A percentile compares a stretch with the other conserved stretches of the same genome.
These are phyloP conservation scores for Fragaria ananassa DNA, from an alignment of 306 rosid genomes.

Conservation along the genomic window DNA sequence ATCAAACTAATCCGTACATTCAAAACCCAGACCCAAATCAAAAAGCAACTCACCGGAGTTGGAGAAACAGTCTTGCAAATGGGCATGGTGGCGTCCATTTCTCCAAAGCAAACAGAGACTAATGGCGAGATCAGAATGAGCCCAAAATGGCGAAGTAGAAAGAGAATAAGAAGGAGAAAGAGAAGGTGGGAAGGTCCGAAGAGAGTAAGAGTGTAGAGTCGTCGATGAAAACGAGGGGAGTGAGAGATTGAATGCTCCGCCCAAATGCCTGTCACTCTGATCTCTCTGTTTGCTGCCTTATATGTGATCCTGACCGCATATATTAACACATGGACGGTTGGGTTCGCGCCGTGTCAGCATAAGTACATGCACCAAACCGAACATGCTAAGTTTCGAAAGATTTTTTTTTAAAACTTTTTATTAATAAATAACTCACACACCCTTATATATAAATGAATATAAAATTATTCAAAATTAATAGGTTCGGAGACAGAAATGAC, in stretches of 20 bases:
- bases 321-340: background rate
- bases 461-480: no score
- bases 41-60: constrained; percentile 41
- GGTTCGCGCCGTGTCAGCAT: background rate
- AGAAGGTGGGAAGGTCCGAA: constrained; percentile 4
- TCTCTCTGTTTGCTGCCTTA: background rate
- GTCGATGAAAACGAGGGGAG: constrained; percentile 48
- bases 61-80: constrained; percentile 58
- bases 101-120: constrained; percentile 4
- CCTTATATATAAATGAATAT: no score
- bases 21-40: background rate
- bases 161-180: constrained; percentile 1
- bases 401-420: no score
- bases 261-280: constrained; percentile 7
- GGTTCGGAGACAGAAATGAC: no score
- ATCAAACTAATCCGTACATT: background rate
- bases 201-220: background rate
- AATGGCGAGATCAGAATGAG: background rate
- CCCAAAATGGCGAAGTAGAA: background rate
- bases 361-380: background rate
- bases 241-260: constrained; percentile 45
- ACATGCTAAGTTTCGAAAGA: no score
- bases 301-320: background rate
- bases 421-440: no score
- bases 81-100: constrained; percentile 69